Conservation (phyloP, 257 asterid genomes). For the Linaria vulgaris region DNA sequence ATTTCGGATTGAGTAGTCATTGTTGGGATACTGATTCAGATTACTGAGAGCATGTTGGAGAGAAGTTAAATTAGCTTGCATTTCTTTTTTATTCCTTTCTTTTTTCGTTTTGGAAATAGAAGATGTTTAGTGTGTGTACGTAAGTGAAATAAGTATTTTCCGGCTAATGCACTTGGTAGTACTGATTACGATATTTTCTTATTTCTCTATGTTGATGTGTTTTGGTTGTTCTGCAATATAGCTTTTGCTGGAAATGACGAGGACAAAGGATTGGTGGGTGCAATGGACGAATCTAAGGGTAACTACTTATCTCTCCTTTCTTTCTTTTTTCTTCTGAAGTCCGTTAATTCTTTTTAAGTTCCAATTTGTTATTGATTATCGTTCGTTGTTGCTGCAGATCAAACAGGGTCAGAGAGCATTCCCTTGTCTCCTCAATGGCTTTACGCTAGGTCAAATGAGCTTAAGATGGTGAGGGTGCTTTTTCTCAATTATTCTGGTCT, state of each 20-base stretch:
- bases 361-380: slow-evolving; percentile 17
- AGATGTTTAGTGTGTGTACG: too few species aligned
- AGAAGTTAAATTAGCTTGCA: slow-evolving; percentile 9
- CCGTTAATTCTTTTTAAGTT: background rate
- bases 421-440: slow-evolving; percentile 99
- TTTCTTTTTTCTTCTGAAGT: background rate
- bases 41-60: slow-evolving; percentile 18
- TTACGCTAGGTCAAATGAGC: slow-evolving; percentile 77
- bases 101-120: background rate
- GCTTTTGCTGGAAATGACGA: slow-evolving; percentile 69
- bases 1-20: slow-evolving; percentile 22
- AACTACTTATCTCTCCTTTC: slow-evolving; percentile 9
- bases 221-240: slow-evolving; percentile 24
- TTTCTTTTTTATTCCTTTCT: background rate
- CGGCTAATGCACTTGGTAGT: background rate
- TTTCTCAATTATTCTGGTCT: background rate
- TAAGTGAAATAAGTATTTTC: slow-evolving; percentile 4
- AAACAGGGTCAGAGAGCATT: slow-evolving; percentile 67
- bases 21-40: slow-evolving; percentile 12
- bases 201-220: background rate
- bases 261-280: slow-evolving; percentile 57
- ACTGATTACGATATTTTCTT: slow-evolving; percentile 18
- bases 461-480: slow-evolving; percentile 54
- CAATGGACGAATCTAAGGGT: slow-evolving; percentile 85
- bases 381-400: slow-evolving; percentile 56